These are phyloP conservation scores for Neoarthrinium moseri DNA, from an alignment of 2,329 filamentous ascomycete genomes.

Conservation along the genomic window DNA sequence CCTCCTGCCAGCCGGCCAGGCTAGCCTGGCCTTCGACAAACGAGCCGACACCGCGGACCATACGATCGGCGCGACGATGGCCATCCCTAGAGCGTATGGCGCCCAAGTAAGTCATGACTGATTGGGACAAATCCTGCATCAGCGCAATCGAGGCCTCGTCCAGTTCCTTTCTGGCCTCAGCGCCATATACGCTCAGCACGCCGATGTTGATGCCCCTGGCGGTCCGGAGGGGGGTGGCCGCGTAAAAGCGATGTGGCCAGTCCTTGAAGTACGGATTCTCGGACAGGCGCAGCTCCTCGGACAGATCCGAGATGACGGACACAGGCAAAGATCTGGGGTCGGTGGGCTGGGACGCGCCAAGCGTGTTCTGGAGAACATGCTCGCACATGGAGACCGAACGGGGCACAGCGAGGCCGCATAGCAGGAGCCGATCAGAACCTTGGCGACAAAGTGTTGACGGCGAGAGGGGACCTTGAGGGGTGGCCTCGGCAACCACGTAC, in stretches of 20 bases:
- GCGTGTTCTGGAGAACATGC: constrained; percentile 18
- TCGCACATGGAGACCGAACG: constrained; percentile 28
- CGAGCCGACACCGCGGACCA: constrained; percentile 19
- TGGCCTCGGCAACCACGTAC: constrained; percentile 51
- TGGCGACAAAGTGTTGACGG: constrained; percentile 1
- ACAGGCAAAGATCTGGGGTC: constrained; percentile 24
- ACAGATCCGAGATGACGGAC: constrained; percentile 32
- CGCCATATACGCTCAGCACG: constrained; percentile 12
- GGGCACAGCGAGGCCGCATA: constrained; percentile 29
- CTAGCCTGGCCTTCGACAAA: constrained; percentile 20
- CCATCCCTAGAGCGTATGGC: constrained; percentile 7
- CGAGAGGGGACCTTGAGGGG: constrained; percentile 35
- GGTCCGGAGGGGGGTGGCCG: constrained; percentile 14
- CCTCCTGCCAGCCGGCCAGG: constrained; percentile 15
- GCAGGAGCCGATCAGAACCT: constrained; percentile 16
- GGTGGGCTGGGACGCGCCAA: constrained; percentile 1
- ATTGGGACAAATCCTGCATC: constrained; percentile 14
- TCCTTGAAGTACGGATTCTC: constrained; percentile 15
- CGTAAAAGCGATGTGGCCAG: constrained; percentile 14
- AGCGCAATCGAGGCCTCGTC: constrained; percentile 1
- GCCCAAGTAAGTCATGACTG: constrained; percentile 15
- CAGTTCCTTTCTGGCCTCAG: constrained; percentile 6
- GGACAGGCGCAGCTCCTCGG: constrained; percentile 25
- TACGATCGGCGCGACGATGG: constrained; percentile 16
- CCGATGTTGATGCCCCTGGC: constrained; percentile 16